Percentiles rank a stretch among this genome's conserved stretches.
These are phyloP conservation scores for Betula pendula DNA, from an alignment of 306 rosid species.

Conservation along the genomic window DNA sequence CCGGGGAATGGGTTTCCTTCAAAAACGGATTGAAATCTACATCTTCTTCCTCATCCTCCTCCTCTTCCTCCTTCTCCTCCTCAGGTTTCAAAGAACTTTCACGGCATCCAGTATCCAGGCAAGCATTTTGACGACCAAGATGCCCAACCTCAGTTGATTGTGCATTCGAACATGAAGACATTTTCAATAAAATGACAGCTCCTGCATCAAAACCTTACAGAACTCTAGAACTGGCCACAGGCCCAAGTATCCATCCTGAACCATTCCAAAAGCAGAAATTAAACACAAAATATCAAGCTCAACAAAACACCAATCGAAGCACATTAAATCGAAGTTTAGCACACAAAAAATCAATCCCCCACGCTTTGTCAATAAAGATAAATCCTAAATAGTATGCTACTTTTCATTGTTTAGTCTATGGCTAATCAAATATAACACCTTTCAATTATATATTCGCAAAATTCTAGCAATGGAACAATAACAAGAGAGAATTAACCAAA, in stretches of 20 bases:
- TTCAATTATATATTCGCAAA: background rate
- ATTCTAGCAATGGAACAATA: background rate
- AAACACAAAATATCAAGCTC: constrained; percentile 18
- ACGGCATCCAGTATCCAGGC: constrained; percentile 21
- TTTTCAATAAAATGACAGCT: constrained; percentile 28
- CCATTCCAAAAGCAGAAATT: constrained; percentile 21
- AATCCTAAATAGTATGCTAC: background rate
- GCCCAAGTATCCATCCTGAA: constrained; percentile 34
- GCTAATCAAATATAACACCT: background rate
- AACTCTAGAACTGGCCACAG: constrained; percentile 10
- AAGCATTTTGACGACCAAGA: constrained; percentile 29
- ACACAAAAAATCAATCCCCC: background rate
- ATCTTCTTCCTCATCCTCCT: constrained; percentile 76
- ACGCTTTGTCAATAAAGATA: background rate
- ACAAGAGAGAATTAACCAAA: background rate
- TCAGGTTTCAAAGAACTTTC: constrained; percentile 40
- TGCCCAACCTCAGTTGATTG: constrained; percentile 35
- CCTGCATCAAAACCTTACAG: constrained; percentile 16
- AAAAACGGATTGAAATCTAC: constrained; percentile 73
- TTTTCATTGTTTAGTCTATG: background rate
- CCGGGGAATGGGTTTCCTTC: constrained; percentile 66
- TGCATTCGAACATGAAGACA: constrained; percentile 44
- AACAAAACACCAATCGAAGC: background rate
- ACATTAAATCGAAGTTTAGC: background rate
- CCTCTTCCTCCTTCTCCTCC: constrained; percentile 51